Evolutionary conservation across 345 rosid species (phyloP).

Genomic region (Balakata baccata): DNA sequence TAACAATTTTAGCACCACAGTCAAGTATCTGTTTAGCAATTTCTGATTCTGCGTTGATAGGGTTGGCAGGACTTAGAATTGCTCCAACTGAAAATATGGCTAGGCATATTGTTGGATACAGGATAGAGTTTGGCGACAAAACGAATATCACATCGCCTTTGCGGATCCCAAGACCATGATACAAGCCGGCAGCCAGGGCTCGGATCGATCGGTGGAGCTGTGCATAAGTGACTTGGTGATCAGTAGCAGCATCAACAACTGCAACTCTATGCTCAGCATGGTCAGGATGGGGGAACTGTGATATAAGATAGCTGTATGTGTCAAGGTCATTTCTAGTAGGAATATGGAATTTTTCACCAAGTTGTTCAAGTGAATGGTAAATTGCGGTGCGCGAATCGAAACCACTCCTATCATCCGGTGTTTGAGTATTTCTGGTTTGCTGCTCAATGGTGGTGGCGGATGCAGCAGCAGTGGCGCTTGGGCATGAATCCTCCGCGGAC

Average conservation of each 20-base stretch:
- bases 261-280: slow-evolving; percentile 37
- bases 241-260: slow-evolving; percentile 41
- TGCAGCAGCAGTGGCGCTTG: not conserved
- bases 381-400: slow-evolving; percentile 39
- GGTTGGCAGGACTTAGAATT: slow-evolving; percentile 52
- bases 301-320: slow-evolving; percentile 37
- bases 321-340: slow-evolving; percentile 39
- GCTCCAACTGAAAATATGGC: slow-evolving; percentile 56
- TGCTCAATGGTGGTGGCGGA: not conserved
- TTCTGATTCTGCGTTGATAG: slow-evolving; percentile 47
- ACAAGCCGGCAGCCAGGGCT: slow-evolving; percentile 44
- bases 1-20: slow-evolving; percentile 48
- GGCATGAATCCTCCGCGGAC: slow-evolving; percentile 30
- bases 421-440: slow-evolving; percentile 10
- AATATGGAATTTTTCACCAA: slow-evolving; percentile 28
- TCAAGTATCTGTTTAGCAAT: slow-evolving; percentile 48
- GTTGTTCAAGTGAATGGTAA: slow-evolving; percentile 37
- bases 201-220: slow-evolving; percentile 42
- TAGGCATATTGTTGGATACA: slow-evolving; percentile 48
- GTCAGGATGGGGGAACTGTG: slow-evolving; percentile 41
- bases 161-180: slow-evolving; percentile 41
- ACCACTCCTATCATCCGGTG: slow-evolving; percentile 21
- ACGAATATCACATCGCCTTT: slow-evolving; percentile 58
- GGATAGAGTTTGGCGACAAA: slow-evolving; percentile 51
- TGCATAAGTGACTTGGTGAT: slow-evolving; percentile 32